Base-by-base conservation (phyloP, 805 yeast genomes). In the Wickerhamiella cacticola region DNA sequence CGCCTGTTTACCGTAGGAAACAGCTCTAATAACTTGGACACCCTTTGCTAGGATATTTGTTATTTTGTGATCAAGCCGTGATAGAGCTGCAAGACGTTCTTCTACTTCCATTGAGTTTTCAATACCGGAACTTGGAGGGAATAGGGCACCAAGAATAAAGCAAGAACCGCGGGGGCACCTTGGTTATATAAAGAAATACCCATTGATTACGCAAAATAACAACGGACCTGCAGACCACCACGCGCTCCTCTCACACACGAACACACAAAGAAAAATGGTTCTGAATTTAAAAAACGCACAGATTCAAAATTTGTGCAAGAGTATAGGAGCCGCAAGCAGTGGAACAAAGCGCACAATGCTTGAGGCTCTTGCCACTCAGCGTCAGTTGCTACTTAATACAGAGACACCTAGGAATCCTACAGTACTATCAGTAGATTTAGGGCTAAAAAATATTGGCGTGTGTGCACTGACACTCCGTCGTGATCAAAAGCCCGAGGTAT, bases 361-460 rank as follows among this genome's bases (percentile, higher is more conserved):
- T 15, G 33, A 48, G 24, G 43, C 29, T 15, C 28, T 57, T 16
- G 33, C 19, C 19, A 4, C 36, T 10, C 22, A 23, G 41, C 41
- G 26, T 18, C 35, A 31, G 35, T 45, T 18, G 19, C 26, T n/a
- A 18, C 19, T 10, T 12, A 25, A 6, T 33, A n/a, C n/a, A n/a
- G n/a, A n/a, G n/a, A 34, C 31, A n/a, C 31, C 45, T 16, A 33
- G 26, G 6, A 48, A 50, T 9, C n/a, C 28, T 21, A 45, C 51
- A n/a, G 18, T 62, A 2, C 31, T 63, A 13, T 64, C 68, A 8
- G 38, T 64, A 2, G 68, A 64, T 50, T 51, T 64, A 50, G 68
- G 68, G 6, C 53, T 64, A 5, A 50, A 54, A 22, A 64, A 64
- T 36, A 55, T 64, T 2, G 65, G 67, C 12, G 44, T 59, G 3